Base-by-base conservation (phyloP, 169 alveolate species). In the Plasmodium fragile region DNA sequence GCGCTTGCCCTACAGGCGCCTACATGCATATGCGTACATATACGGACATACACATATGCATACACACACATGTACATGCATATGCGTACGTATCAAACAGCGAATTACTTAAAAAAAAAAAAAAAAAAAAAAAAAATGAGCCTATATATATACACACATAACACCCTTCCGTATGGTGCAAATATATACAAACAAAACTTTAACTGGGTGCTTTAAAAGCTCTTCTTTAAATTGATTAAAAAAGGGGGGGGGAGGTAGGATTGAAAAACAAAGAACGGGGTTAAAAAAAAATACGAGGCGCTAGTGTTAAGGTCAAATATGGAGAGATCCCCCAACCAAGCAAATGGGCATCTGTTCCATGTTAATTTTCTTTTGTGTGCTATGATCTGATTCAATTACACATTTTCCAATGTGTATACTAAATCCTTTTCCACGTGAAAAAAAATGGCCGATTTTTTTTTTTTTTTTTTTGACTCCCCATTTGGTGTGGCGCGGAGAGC, bases 51-150 rank as follows among this genome's bases (percentile, higher is more conserved):
- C 16, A 28, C 41, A 5, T 28, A 7, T n/a, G 13, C 4, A 28
- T 83, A 70, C 32, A 83, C 65, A 43, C 55, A 45, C 55, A 45
- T 18, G 55, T 41, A 41, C 55, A 11, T 45, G 18, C 55, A 81
- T 49, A 81, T 45, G 30, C 36, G 69, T 53, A 53, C 32, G 69
- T 55, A 55, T 72, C 69, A 84, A 84, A 84, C 72, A 73, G 36
- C 93, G 79, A 84, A 84, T 84, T 84, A 84, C 93, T 53, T 84
- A 84, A 84, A 84, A 84, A 84, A 84, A 83, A 81, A 81, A 28
- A 34, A 34, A 34, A 84, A 84, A 84, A 84, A 84, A 83, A n/a
- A 59, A 45, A 45, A 45, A 45, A 45, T 45, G 18, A 45, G 55
- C 55, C 55, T 45, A 45, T 11, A 81, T 22, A 45, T 45, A 45